phyloP scores from a whole-genome alignment of 768 basidiomycete species.

The Boletus huronensis region DNA sequence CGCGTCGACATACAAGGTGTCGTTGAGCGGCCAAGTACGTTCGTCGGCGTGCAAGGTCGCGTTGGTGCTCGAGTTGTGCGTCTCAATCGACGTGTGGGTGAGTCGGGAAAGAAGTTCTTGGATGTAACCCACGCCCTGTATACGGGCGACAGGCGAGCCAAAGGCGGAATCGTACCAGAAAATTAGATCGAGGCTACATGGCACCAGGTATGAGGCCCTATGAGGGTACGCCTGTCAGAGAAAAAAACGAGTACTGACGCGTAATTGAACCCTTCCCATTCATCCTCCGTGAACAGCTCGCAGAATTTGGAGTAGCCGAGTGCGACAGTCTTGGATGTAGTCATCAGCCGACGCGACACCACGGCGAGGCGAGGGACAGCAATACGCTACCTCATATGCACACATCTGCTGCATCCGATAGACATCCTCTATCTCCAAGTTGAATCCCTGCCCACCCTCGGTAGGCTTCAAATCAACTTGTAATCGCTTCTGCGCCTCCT shows the following conservation, averaged over 20 bases:
- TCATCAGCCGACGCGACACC: background rate
- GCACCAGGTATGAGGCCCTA: background rate
- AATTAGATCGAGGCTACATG: constrained; percentile 16
- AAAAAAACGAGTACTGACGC: constrained; percentile 43
- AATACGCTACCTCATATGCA: constrained; percentile 64
- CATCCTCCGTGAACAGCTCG: constrained; percentile 82
- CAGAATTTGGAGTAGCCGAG: constrained; percentile 92
- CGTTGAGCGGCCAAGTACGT: constrained; percentile 66
- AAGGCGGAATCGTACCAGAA: constrained; percentile 66
- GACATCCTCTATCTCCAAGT: constrained; percentile 62
- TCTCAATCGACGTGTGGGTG: constrained; percentile 66
- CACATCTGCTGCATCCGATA: constrained; percentile 81
- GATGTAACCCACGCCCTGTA: constrained; percentile 75
- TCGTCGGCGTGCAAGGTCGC: constrained; percentile 69
- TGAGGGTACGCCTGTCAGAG: background rate
- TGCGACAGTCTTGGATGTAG: constrained; percentile 68
- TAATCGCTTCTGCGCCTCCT: constrained; percentile 59
- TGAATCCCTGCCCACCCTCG: constrained; percentile 42
- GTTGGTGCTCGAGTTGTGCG: constrained; percentile 82
- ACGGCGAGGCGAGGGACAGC: background rate
- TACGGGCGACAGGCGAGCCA: constrained; percentile 75
- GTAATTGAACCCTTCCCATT: constrained; percentile 94
- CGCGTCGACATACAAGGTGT: constrained; percentile 81
- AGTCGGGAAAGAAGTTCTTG: constrained; percentile 83
- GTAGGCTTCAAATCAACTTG: constrained; percentile 42